phyloP scores from a whole-genome alignment of 2,329 filamentous ascomycete genomes.

The Sarocladium brachiariae region DNA sequence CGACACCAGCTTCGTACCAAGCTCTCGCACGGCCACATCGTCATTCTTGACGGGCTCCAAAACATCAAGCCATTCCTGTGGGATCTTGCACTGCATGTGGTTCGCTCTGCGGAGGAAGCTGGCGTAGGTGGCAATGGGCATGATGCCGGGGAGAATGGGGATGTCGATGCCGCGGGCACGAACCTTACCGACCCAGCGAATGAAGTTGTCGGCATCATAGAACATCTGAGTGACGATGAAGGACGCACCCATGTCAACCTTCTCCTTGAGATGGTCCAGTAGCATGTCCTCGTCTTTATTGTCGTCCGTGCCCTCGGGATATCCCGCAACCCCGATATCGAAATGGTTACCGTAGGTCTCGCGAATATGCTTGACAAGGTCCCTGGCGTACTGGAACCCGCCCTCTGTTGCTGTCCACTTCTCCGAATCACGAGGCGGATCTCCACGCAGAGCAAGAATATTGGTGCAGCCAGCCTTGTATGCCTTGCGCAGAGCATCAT shows the following conservation, averaged over 20 bases:
- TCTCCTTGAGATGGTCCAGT: slow-evolving; percentile 91
- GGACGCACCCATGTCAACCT: slow-evolving; percentile 85
- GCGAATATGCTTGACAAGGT: slow-evolving; percentile 80
- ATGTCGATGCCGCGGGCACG: slow-evolving; percentile 77
- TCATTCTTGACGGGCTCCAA: slow-evolving; percentile 96
- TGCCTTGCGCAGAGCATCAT: slow-evolving; percentile 77
- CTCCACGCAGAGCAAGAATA: slow-evolving; percentile 86
- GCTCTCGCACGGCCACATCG: slow-evolving; percentile 82
- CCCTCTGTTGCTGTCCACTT: slow-evolving; percentile 85
- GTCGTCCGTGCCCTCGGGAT: slow-evolving; percentile 92
- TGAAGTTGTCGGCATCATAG: slow-evolving; percentile 93
- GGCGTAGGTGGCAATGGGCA: slow-evolving; percentile 87
- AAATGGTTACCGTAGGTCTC: slow-evolving; percentile 68
- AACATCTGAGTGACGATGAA: slow-evolving; percentile 99
- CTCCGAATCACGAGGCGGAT: slow-evolving; percentile 88
- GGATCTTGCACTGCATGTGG: slow-evolving; percentile 84
- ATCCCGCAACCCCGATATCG: slow-evolving; percentile 94
- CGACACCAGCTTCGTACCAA: slow-evolving; percentile 80
- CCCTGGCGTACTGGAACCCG: slow-evolving; percentile 85
- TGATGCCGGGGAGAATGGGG: slow-evolving; percentile 80
- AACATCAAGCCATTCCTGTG: slow-evolving; percentile 69
- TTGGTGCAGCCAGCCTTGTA: slow-evolving; percentile 97
- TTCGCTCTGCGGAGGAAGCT: slow-evolving; percentile 85
- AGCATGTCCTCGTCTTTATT: slow-evolving; percentile 79
- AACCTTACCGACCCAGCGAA: slow-evolving; percentile 83